phyloP scores from a whole-genome alignment of 345 rosid genomes.

The Salix dunnii region DNA sequence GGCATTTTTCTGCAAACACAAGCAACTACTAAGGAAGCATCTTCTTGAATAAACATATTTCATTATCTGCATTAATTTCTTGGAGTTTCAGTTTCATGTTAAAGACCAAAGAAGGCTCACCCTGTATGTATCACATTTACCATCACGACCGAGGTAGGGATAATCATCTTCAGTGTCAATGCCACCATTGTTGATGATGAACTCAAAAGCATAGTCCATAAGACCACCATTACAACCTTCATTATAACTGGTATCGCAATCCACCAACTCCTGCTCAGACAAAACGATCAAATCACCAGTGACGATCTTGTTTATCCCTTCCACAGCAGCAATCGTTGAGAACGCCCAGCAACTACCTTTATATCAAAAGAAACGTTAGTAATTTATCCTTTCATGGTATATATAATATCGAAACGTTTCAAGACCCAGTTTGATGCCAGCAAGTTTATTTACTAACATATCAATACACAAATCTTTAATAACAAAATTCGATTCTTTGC shows the following conservation, averaged over 20 bases:
- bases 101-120: conserved; percentile 32
- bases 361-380: neutral
- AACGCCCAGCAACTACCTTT: conserved; percentile 99
- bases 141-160: conserved; percentile 64
- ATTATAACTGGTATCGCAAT: conserved; percentile 71
- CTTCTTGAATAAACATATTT: neutral
- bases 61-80: neutral
- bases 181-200: conserved; percentile 86
- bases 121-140: conserved; percentile 61
- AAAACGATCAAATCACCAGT: conserved; percentile 68
- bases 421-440: too few relatives aligned
- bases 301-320: conserved; percentile 82
- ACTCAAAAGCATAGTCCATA: conserved; percentile 88
- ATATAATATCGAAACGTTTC: too few relatives aligned
- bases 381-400: neutral
- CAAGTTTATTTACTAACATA: too few relatives aligned
- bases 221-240: conserved; percentile 92
- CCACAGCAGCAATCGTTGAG: conserved; percentile 82
- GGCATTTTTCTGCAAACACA: conserved; percentile 63
- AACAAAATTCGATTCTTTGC: too few relatives aligned
- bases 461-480: too few relatives aligned
- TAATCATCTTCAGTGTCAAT: conserved; percentile 79
- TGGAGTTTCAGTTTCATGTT: neutral
- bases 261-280: conserved; percentile 93
- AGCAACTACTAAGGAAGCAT: neutral